Base-by-base conservation (phyloP, 768 basidiomycete species). In the Amanita rubescens region DNA sequence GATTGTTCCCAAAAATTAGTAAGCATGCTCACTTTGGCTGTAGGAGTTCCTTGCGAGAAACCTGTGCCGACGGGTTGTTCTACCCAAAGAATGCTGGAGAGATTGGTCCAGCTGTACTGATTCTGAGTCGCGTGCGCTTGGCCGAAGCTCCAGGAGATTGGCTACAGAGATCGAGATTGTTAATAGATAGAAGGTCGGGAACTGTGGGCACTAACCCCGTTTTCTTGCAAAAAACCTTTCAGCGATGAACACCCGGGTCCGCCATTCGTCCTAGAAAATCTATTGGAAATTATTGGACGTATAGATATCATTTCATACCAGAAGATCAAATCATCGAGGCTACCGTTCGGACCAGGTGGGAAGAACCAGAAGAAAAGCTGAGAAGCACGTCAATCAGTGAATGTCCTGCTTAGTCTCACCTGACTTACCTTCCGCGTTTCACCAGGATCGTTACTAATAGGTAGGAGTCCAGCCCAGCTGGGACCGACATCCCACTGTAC, bases 291-390 rank as follows among this genome's bases (percentile, higher is more conserved):
- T 33, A 44, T 47, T 46, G 11, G 33, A 25, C 20, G 39, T 17
- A 15, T 17, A 17, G 32, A 7, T 25, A 43, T 43, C 53, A 51
- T 24, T 38, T 27, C 69, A 46, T 59, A 84, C 87, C 87, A 89
- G 66, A 88, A 85, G 30, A 89, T 83, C 43, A 90, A 60, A 61
- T 89, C 85, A 59, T 90, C 84, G 3, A 77, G 62, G 57, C 81
- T 85, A 17, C 86, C 87, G 59, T 80, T 69, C 0, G 84, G 84
- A 3, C 85, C 86, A 1, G 87, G 84, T 51, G 87, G 87, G 71
- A 87, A 89, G 68, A 87, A 84, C 87, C 87, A 89, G 69, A 90
- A 90, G 71, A 84, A 90, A 14, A 88, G 75, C 85, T 89, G 51
- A 0, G 33, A 38, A 12, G 37, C n/a, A 17, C 15, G 42, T 52